Evolutionary conservation across 345 rosid genomes (phyloP).

Genomic region (Leavenworthia alabamica): DNA sequence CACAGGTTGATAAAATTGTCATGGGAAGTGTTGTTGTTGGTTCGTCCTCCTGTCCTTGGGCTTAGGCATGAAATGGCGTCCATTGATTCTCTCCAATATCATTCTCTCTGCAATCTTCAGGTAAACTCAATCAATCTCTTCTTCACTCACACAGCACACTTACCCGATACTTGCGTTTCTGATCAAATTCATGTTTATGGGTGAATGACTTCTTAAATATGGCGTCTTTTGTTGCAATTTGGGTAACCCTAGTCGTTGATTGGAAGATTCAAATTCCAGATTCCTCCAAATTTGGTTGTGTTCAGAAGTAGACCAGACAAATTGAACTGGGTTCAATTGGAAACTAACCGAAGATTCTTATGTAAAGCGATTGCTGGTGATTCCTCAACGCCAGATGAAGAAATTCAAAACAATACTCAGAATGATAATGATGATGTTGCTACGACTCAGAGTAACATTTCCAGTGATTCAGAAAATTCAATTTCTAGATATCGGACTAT

Average conservation of each 20-base stretch:
- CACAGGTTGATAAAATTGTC: background rate
- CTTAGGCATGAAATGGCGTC: slow-evolving; percentile 41
- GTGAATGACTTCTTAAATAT: background rate
- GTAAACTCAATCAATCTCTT: slow-evolving; percentile 15
- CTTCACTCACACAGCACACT: background rate
- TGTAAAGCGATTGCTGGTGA: slow-evolving; percentile 33
- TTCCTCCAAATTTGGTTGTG: slow-evolving; percentile 29
- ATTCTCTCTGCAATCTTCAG: slow-evolving; percentile 30
- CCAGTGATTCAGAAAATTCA: slow-evolving; percentile 19
- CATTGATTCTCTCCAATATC: slow-evolving; percentile 36
- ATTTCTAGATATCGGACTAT: slow-evolving; percentile 37
- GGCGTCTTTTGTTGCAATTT: background rate
- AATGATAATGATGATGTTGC: slow-evolving; percentile 14
- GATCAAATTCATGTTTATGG: background rate
- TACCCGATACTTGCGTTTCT: background rate
- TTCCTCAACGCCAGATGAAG: slow-evolving; percentile 35
- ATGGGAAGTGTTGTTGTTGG: background rate
- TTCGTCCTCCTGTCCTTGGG: no score
- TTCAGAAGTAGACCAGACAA: slow-evolving; percentile 22
- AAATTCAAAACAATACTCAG: slow-evolving; percentile 15
- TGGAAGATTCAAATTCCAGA: slow-evolving; percentile 28
- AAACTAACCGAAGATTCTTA: slow-evolving; percentile 11
- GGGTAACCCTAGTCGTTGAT: slow-evolving; percentile 36
- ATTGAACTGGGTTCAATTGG: slow-evolving; percentile 15
- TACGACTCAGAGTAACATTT: background rate